Base-by-base conservation (phyloP, 257 asterid species). In the Salvia rosmarinus region DNA sequence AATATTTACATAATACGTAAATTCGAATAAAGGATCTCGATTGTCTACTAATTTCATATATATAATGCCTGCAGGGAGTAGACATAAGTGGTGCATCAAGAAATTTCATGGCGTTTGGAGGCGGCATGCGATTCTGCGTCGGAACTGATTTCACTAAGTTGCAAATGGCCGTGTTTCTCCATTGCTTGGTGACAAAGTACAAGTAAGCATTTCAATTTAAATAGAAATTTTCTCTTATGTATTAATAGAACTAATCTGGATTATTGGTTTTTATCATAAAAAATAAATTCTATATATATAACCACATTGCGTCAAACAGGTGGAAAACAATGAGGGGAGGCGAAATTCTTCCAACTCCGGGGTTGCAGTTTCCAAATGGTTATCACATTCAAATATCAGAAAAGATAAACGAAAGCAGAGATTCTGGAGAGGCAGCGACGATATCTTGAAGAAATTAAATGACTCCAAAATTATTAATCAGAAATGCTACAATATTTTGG, bases 41-140 rank as follows among this genome's bases (percentile, higher is more conserved):
- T 34, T 34, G 39, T 4, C 7, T 34, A 34, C 30, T 25, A 25
- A 25, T 25, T 25, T 5, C 42, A 37, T 35, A 0, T 35, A 35
- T 35, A 7, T 35, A 35, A 1, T 5, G 40, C 40, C 20, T 73
- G 61, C 83, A 92, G 98, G 97, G 90, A 71, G 46, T 82, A 64
- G 90, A 85, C 81, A 75, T 85, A 37, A 84, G 87, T 71, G 87
- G 86, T 28, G 96, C 96, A 70, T 77, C 98, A n/a, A 89, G 79
- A 87, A 88, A 90, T 70, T 92, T 92, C 89, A 90, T 92, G 96
- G 98, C 98, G 51, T 90, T 90, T 67, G 98, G 93, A 73, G 98
- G 98, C 6, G 98, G 97, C 34, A 85, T 92, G 96, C 81, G 97
- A 71, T 88, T 92, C 67, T 92, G 98, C 68, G 95, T 92, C 7